Conservation (phyloP, 2,329 filamentous ascomycete genomes). For the Aspergillus tubingensis region DNA sequence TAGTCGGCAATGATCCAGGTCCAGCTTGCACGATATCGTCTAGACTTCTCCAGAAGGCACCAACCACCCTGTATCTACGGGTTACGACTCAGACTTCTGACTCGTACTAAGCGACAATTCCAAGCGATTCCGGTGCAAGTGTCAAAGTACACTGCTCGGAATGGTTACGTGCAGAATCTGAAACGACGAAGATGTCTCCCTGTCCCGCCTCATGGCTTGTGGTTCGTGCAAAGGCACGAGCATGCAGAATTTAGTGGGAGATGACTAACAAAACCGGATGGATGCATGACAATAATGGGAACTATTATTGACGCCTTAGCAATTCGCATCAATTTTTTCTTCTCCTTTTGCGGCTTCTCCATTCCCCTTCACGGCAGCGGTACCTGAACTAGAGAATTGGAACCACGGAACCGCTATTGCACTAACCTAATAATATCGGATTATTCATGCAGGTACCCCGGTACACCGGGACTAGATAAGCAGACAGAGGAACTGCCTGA, state of each 20-base stretch:
- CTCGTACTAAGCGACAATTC: not conserved
- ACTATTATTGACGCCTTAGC: not conserved
- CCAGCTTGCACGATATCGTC: not conserved
- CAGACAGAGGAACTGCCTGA: not conserved
- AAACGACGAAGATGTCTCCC: slow-evolving; percentile 13
- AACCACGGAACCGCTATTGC: not conserved
- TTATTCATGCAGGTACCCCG: slow-evolving; percentile 2
- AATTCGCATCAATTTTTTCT: not conserved
- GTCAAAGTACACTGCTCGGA: slow-evolving; percentile 2
- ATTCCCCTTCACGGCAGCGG: not conserved
- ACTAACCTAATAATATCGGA: slow-evolving; percentile 5
- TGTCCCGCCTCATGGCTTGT: not conserved
- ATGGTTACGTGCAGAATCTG: slow-evolving; percentile 19
- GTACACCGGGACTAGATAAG: not conserved
- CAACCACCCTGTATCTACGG: not conserved
- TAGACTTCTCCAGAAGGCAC: not conserved
- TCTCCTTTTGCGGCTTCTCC: not conserved
- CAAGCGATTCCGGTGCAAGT: not conserved
- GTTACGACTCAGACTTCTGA: not conserved
- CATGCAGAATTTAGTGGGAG: not conserved
- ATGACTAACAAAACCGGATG: not conserved
- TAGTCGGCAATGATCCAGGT: not conserved
- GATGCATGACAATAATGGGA: not conserved
- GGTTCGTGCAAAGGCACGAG: not conserved
- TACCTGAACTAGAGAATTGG: not conserved